Evolutionary conservation across 371 early-diverging fungal species (phyloP), one percentile per base, ranked within the genome.

Genomic region (Mucor saturninus): DNA sequence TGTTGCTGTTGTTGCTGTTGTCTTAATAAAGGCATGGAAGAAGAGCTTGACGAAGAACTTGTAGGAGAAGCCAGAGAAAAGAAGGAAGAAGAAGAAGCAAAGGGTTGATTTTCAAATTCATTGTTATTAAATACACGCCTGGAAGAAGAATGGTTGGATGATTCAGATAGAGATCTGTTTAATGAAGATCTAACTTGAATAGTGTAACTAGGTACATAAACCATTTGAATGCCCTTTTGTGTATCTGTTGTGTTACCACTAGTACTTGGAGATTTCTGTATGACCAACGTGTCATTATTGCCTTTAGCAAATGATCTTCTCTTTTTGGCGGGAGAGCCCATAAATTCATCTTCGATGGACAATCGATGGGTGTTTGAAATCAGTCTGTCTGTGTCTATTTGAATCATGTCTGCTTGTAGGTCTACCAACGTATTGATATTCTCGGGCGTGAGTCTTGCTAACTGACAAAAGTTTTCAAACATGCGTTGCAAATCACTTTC

Each of bases 181-280:
- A 43, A 43, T 29, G 39, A 32, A 13, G 67, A 56, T 28, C 74
- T 56, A 1, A 79, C 67, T 56, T 66, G 74, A 31, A 79, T 59
- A 2, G 68, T 71, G 54, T 74, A 79, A 29, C 65, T 69, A 8
- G 79, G 76, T 6, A 79, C 69, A 56, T 71, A 50, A 0, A 79
- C 71, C 8, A 62, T 58, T 54, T 79, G 79, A 37, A 76, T 67
- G n/a, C 76, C 79, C 53, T 79, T 79, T 21, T 66, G 73, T 11
- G 66, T 30, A 51, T n/a, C 26, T 13, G 28, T 48, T 45, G 58
- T 58, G 29, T 49, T 26, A 37, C 42, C n/a, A 9, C 21, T 21
- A 1, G 21, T 21, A 1, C 21, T 21, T 21, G 21, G 21, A 21
- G 50, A 50, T 28, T 39, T 62, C 49, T 46, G 49, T 56, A 38